Percentiles rank a stretch among this genome's conserved stretches.
Conservation (phyloP, 306 rosid genomes). For the Alnus glutinosa region DNA sequence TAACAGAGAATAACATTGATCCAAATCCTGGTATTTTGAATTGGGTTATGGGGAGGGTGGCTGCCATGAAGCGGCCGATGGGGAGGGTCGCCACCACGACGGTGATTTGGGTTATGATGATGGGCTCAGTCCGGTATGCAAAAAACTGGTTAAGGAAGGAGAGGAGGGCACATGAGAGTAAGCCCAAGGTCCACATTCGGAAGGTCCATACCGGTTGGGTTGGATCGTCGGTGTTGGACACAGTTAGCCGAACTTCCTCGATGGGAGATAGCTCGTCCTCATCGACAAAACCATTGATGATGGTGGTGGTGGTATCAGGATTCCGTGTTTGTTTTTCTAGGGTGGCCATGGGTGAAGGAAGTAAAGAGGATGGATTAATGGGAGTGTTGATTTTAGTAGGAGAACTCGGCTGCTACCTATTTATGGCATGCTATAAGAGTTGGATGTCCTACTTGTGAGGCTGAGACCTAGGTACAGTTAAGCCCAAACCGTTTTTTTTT, state of each 20-base stretch:
- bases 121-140: constrained; percentile 65
- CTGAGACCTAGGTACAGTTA: too few relatives aligned
- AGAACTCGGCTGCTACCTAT: background rate
- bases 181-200: constrained; percentile 78
- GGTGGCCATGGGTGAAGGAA: background rate
- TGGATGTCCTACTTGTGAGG: too few relatives aligned
- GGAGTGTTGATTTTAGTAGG: background rate
- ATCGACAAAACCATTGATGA: background rate
- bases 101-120: constrained; percentile 56
- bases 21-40: constrained; percentile 50
- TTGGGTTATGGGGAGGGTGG: constrained; percentile 38
- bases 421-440: too few relatives aligned
- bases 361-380: background rate
- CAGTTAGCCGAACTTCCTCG: constrained; percentile 73
- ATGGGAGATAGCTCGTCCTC: constrained; percentile 61
- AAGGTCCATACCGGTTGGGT: constrained; percentile 80
- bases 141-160: constrained; percentile 86
- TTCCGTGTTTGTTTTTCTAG: background rate
- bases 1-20: constrained; percentile 30
- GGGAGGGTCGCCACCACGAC: constrained; percentile 69
- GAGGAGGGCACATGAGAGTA: constrained; percentile 53
- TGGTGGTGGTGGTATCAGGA: background rate
- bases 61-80: constrained; percentile 65
- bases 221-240: constrained; percentile 61
- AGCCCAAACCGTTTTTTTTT: too few relatives aligned